Conservation (phyloP, 805 yeast species). For the Starmerella gropengiesseri region DNA sequence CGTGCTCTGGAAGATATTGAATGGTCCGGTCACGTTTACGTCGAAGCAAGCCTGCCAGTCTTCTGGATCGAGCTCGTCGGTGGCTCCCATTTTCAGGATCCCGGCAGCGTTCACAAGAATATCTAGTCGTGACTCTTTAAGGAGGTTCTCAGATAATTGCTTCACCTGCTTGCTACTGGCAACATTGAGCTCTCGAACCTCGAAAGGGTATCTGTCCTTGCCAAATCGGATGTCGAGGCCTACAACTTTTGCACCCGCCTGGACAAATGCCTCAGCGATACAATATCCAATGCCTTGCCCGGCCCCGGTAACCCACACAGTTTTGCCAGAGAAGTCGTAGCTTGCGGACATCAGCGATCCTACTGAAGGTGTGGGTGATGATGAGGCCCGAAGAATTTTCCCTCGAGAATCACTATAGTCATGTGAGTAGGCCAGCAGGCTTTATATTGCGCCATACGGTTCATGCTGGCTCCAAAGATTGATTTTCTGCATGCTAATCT, state of each 20-base stretch:
- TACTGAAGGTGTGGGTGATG: too few relatives aligned
- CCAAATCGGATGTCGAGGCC: conserved; percentile 14
- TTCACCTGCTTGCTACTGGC: conserved; percentile 1
- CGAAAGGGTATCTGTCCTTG: conserved; percentile 2
- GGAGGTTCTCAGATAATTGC: neutral
- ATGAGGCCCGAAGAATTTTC: too few relatives aligned
- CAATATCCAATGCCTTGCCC: conserved; percentile 14
- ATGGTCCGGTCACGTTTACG: conserved; percentile 17
- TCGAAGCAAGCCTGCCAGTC: conserved; percentile 13
- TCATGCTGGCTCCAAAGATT: too few relatives aligned
- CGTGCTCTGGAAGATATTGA: conserved; percentile 10
- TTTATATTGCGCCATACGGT: too few relatives aligned
- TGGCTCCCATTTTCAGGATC: conserved; percentile 7
- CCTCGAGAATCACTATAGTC: too few relatives aligned
- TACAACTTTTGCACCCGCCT: conserved; percentile 11
- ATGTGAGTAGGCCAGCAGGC: too few relatives aligned
- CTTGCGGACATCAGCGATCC: conserved; percentile 7
- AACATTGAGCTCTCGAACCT: conserved; percentile 6
- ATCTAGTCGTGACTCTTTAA: conserved; percentile 1
- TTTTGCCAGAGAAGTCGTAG: conserved; percentile 7
- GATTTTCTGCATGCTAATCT: too few relatives aligned
- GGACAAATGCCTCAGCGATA: conserved; percentile 8
- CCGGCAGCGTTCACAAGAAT: conserved; percentile 19
- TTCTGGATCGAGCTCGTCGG: conserved; percentile 7
- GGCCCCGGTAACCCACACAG: conserved; percentile 16